phyloP scores from a whole-genome alignment of 768 basidiomycete species.

The Termitomyces heimii region DNA sequence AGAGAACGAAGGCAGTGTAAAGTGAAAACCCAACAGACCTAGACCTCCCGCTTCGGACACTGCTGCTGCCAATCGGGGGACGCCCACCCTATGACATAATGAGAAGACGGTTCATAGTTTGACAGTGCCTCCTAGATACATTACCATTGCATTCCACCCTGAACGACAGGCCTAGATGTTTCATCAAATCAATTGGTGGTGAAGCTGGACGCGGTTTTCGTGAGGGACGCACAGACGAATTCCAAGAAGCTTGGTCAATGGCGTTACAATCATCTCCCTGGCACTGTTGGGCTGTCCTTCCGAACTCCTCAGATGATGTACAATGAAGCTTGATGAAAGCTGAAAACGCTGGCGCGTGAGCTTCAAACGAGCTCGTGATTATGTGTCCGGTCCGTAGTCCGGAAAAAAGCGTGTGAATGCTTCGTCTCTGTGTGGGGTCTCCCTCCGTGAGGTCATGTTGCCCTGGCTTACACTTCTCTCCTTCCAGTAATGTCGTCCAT shows the following conservation, averaged over 20 bases:
- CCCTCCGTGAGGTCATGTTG: background rate
- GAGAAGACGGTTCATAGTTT: background rate
- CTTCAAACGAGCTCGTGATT: too few relatives aligned
- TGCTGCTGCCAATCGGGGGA: constrained; percentile 68
- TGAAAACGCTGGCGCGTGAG: background rate
- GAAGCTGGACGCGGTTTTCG: background rate
- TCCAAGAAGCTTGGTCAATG: constrained; percentile 34
- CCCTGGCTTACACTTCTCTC: background rate
- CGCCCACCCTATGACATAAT: constrained; percentile 62
- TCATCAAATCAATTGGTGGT: background rate
- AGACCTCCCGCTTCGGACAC: constrained; percentile 82
- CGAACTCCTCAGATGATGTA: background rate
- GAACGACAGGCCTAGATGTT: constrained; percentile 61
- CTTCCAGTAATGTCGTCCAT: background rate
- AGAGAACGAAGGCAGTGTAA: background rate
- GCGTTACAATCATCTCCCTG: constrained; percentile 39
- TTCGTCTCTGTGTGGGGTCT: background rate
- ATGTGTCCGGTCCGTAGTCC: background rate
- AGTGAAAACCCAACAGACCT: constrained; percentile 32
- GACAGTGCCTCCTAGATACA: constrained; percentile 8
- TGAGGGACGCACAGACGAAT: constrained; percentile 4
- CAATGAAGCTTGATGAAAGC: background rate
- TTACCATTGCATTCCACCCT: constrained; percentile 91
- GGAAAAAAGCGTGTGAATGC: background rate
- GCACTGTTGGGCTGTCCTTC: background rate